Evolutionary conservation across 2,329 filamentous ascomycete species (phyloP).

Genomic region (Ceratocystis ficicola): DNA sequence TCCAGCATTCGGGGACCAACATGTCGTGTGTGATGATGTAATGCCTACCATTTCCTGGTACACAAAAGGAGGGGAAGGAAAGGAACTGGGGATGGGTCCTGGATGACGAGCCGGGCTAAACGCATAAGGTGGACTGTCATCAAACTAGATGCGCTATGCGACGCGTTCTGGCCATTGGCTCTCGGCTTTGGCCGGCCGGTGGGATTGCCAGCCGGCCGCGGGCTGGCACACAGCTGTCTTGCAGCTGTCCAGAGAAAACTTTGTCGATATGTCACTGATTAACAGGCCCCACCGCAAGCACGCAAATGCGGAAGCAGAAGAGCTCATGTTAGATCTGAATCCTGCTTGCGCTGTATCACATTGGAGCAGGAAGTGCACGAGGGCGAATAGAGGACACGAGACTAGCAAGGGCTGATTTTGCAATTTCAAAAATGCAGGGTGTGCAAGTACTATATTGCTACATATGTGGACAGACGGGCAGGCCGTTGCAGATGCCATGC

Average conservation of each 20-base stretch:
- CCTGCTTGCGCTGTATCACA: background rate
- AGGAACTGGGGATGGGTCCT: too few relatives aligned
- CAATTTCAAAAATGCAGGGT: background rate
- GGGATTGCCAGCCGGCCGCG: background rate
- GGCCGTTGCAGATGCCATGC: too few relatives aligned
- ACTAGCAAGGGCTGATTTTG: background rate
- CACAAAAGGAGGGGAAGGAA: too few relatives aligned
- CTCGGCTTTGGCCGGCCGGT: background rate
- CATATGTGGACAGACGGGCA: background rate
- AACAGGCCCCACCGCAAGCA: background rate
- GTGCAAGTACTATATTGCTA: background rate
- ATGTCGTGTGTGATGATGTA: background rate
- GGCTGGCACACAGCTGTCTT: background rate
- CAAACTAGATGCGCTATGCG: background rate
- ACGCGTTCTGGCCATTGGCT: background rate
- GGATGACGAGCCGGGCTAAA: too few relatives aligned
- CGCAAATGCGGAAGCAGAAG: background rate
- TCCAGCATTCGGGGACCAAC: background rate
- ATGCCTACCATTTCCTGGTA: background rate
- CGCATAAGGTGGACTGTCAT: background rate
- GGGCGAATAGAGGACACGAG: background rate
- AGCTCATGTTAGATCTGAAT: background rate
- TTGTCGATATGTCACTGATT: conserved; percentile 4
- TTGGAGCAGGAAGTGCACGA: background rate
- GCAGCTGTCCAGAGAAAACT: background rate